phyloP scores from a whole-genome alignment of 768 basidiomycete genomes.

The Lyophyllum shimeji region DNA sequence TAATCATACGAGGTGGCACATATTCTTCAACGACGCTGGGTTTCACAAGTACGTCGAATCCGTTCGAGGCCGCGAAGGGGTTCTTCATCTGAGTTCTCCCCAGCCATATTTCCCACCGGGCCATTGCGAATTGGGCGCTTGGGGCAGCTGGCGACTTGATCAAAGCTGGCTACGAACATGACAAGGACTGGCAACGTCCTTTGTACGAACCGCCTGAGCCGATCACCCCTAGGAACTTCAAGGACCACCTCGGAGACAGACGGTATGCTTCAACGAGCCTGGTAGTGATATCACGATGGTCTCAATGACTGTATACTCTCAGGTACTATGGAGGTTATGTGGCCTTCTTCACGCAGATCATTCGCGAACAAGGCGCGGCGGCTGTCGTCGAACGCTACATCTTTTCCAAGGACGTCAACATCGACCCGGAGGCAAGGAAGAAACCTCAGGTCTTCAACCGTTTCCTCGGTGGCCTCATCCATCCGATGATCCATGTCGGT shows the following conservation, averaged over 20 bases:
- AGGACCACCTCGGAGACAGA: conserved; percentile 56
- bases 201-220: conserved; percentile 41
- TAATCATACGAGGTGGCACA: conserved; percentile 47
- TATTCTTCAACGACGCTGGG: conserved; percentile 46
- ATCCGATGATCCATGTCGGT: conserved; percentile 66
- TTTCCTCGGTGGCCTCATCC: conserved; percentile 55
- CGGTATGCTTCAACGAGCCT: conserved; percentile 34
- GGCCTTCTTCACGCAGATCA: conserved; percentile 43
- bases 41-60: conserved; percentile 52
- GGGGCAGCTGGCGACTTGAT: conserved; percentile 31
- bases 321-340: conserved; percentile 58
- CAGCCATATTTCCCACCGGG: conserved; percentile 30
- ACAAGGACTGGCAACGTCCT: conserved; percentile 33
- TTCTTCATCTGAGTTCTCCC: neutral
- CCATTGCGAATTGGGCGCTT: conserved; percentile 27
- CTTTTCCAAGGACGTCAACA: conserved; percentile 50
- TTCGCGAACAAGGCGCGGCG: conserved; percentile 39
- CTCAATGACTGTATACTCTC: neutral
- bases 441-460: conserved; percentile 47
- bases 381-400: conserved; percentile 53
- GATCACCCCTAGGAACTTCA: conserved; percentile 48
- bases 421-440: conserved; percentile 29
- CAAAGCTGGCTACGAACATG: conserved; percentile 34
- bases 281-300: neutral
- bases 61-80: neutral